Evolutionary conservation across 2,329 filamentous ascomycete species (phyloP).

Genomic region (Gyromitra esculenta): DNA sequence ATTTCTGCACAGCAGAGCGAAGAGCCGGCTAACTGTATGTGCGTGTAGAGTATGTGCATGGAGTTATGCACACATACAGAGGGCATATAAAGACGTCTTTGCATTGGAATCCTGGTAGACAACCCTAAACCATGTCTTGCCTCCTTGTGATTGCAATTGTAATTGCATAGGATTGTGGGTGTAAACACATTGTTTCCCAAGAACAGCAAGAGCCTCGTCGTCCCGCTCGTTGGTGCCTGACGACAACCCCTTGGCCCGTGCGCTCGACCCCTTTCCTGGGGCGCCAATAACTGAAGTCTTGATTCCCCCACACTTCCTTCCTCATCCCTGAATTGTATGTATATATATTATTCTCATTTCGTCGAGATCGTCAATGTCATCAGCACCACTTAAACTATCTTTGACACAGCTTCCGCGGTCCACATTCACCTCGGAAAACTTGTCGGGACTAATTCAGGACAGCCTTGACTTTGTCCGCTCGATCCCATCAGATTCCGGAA

Average conservation of each 20-base stretch:
- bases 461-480: constrained; percentile 36
- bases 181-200: constrained; percentile 25
- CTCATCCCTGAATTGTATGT: constrained; percentile 4
- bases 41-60: too few species aligned
- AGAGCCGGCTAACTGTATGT: not conserved
- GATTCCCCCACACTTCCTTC: not conserved
- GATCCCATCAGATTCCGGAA: constrained; percentile 36
- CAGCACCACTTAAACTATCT: constrained; percentile 38
- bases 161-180: not conserved
- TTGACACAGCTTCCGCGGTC: constrained; percentile 41
- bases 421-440: constrained; percentile 33
- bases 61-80: not conserved
- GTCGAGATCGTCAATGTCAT: constrained; percentile 25
- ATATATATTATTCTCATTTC: constrained; percentile 2
- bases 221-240: constrained; percentile 3
- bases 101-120: not conserved
- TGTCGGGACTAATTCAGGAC: constrained; percentile 35
- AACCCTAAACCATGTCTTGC: constrained; percentile 6
- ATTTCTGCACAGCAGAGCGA: not conserved
- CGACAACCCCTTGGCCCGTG: constrained; percentile 36
- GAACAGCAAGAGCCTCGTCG: not conserved
- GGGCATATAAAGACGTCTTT: not conserved
- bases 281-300: not conserved
- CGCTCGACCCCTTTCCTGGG: constrained; percentile 11
- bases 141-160: constrained; percentile 22